These are phyloP conservation scores for Chenopodium album DNA, from an alignment of 148 eudicot genomes.

Conservation along the genomic window DNA sequence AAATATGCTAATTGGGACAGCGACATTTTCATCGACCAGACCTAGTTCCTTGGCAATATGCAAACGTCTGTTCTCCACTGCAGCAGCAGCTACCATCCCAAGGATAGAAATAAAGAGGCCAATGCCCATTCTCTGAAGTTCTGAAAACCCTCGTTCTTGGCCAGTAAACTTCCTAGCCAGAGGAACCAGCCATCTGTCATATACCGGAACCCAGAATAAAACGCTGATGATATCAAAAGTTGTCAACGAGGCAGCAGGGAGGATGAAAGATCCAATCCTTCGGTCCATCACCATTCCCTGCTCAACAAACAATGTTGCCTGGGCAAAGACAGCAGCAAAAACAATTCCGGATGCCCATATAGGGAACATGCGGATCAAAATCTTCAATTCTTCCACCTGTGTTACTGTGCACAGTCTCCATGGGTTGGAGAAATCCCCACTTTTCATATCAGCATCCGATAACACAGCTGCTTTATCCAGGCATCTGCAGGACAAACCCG, in stretches of 20 bases:
- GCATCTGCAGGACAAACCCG: constrained; percentile 25
- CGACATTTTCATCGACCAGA: constrained; percentile 35
- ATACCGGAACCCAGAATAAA: constrained; percentile 52
- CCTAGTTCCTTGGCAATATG: constrained; percentile 37
- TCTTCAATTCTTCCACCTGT: constrained; percentile 74
- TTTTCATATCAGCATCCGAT: constrained; percentile 29
- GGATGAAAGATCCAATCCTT: constrained; percentile 41
- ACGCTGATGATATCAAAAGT: constrained; percentile 47
- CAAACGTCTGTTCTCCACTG: constrained; percentile 45
- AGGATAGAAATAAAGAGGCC: constrained; percentile 55
- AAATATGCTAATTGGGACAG: constrained; percentile 44
- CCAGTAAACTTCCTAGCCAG: constrained; percentile 56
- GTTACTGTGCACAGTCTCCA: constrained; percentile 75
- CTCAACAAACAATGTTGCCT: constrained; percentile 63
- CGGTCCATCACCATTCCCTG: constrained; percentile 70
- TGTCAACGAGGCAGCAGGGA: constrained; percentile 55
- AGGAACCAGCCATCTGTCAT: constrained; percentile 48
- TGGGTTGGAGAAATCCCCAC: constrained; percentile 35
- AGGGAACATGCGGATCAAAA: constrained; percentile 56
- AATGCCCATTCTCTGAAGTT: constrained; percentile 57
- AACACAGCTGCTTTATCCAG: constrained; percentile 59
- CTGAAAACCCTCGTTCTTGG: constrained; percentile 45
- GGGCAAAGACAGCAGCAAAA: constrained; percentile 50
- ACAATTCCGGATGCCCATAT: constrained; percentile 60
- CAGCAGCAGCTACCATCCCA: constrained; percentile 47